phyloP scores from a whole-genome alignment of 345 rosid species.

The Pseudoturritis turrita region DNA sequence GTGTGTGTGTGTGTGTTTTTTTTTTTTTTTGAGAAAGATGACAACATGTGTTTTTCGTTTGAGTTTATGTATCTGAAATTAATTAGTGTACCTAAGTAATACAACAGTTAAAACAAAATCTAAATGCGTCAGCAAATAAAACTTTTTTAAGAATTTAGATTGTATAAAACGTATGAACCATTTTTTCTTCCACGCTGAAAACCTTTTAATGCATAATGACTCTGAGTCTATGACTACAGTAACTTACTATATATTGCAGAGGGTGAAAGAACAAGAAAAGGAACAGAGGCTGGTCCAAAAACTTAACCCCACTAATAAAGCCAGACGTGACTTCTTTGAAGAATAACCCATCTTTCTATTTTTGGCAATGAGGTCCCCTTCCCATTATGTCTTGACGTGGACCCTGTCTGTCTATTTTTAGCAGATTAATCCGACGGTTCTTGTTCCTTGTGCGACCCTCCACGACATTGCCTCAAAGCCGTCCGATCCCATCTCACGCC shows the following conservation, averaged over 20 bases:
- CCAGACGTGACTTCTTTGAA: conserved; percentile 28
- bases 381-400: conserved; percentile 31
- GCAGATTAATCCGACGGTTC: conserved; percentile 24
- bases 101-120: neutral
- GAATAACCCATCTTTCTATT: conserved; percentile 31
- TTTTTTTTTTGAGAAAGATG: too few species aligned
- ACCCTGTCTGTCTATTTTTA: conserved; percentile 27
- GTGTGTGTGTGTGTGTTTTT: too few species aligned
- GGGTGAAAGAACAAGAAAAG: neutral
- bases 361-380: conserved; percentile 22
- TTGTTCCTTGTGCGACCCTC: neutral
- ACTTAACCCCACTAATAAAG: conserved; percentile 24
- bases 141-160: neutral
- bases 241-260: conserved; percentile 12
- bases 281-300: conserved; percentile 20
- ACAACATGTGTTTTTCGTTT: neutral
- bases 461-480: neutral
- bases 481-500: conserved; percentile 13
- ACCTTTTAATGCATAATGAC: conserved; percentile 19
- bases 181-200: neutral
- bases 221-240: conserved; percentile 11
- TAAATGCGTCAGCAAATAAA: neutral
- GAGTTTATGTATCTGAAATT: neutral
- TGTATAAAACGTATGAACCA: neutral
- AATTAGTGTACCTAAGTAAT: neutral